Base-by-base conservation (phyloP, 2,329 filamentous ascomycete genomes). In the Penicillium sp. region DNA sequence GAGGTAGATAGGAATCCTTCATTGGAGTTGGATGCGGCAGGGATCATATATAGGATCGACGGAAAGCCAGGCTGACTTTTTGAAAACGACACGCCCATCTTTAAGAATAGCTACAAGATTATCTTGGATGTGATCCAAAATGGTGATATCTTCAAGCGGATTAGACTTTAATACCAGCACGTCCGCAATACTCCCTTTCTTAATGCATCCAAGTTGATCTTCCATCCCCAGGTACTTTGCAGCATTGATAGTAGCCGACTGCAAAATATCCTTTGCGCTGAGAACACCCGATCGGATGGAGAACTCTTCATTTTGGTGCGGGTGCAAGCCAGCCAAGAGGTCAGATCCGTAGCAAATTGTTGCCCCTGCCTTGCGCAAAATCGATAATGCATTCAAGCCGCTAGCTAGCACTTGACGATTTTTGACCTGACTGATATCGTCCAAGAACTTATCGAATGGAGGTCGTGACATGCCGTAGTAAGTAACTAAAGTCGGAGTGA, bases 311-410 rank as follows among this genome's bases (percentile, higher is more conserved):
- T 73, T 76, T 64, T 83, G 80, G 11, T 14, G 29, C 29, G 29
- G 12, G 29, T 31, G 29, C 12, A 31, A 15, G 29, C 29, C 29
- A 31, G 29, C 81, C 0, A 84, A 73, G 3, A 83, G 70, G 68
- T 83, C 81, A 0, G 80, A 79, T 0, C 82, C 82, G 59, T 78
- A 83, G 63, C 81, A 84, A 42, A 85, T 80, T 0, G 72, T 78
- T 1, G 83, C 79, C 0, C 81, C 82, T 0, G 78, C 80, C 3
- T 79, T 73, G 25, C 73, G 67, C 3, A 79, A 78, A 14, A 83
- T 75, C 29, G 75, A 67, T 11, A 84, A 61, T 2, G 76, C 74
- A 29, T 71, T 59, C 6, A 83, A 59, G 0, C 82, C 81, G 2
- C 68, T 68, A 8, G 72, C 65, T 1, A 83, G 67, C 1, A 83